Percentiles rank a stretch among this genome's conserved stretches.
Evolutionary conservation across 768 basidiomycete genomes (phyloP).

Genomic region (Roridomyces roridus): DNA sequence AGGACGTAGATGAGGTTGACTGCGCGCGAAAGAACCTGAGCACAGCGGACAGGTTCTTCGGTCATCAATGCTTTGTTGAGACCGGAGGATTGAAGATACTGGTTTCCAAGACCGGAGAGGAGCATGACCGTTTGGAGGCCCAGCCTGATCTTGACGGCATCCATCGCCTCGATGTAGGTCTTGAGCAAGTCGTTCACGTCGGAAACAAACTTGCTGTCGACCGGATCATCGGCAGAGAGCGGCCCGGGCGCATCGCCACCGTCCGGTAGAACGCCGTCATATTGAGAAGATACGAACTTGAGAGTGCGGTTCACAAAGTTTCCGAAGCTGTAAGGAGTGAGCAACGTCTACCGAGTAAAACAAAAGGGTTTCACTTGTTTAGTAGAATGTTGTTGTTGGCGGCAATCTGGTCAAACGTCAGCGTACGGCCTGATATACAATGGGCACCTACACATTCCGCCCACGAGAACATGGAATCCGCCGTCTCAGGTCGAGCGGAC

Average conservation of each 20-base stretch:
- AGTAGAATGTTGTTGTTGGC: constrained; percentile 93
- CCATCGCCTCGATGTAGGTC: constrained; percentile 88
- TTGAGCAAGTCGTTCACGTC: constrained; percentile 81
- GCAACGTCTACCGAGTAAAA: neutral
- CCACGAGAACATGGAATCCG: constrained; percentile 98
- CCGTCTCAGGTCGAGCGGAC: constrained; percentile 90
- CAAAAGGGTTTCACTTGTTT: constrained; percentile 71
- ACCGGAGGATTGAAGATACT: constrained; percentile 91
- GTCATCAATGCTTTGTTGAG: constrained; percentile 90
- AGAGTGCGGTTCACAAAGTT: constrained; percentile 96
- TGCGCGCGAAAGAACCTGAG: constrained; percentile 87
- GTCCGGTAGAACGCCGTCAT: constrained; percentile 80
- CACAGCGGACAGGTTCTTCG: constrained; percentile 83
- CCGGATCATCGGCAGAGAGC: constrained; percentile 66
- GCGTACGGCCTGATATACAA: neutral
- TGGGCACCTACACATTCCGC: constrained; percentile 77
- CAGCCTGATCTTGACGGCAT: constrained; percentile 85
- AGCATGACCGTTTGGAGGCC: constrained; percentile 91
- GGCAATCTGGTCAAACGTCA: constrained; percentile 59
- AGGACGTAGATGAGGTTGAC: constrained; percentile 93
- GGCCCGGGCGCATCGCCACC: constrained; percentile 73
- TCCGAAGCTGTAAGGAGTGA: constrained; percentile 68
- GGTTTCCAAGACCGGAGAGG: constrained; percentile 88
- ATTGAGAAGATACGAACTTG: constrained; percentile 92
- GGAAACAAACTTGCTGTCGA: constrained; percentile 77